Evolutionary conservation across 2,329 filamentous ascomycete genomes (phyloP), one percentile per base, ranked within the genome.

Genomic region (Paracamarosporium sp.): DNA sequence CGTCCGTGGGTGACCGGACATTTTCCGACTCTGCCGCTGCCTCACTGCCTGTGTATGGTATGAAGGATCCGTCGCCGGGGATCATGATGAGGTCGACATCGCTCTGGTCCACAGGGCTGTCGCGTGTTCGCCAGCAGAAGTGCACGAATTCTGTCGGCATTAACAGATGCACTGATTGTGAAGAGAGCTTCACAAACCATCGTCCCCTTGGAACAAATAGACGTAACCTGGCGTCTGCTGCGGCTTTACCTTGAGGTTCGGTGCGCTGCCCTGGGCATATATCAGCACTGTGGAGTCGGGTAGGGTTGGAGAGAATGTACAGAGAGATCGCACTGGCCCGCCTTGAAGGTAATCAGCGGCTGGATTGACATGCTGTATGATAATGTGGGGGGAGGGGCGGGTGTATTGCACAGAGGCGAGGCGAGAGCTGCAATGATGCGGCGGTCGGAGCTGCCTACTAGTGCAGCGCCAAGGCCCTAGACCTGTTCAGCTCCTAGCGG

Each of bases 261-360:
- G 68, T 58, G 65, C 65, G 45, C 61, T 66, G 55, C 66, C 61
- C 64, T 66, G 59, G 17, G 40, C 52, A 33, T 61, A 74, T 50
- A 75, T 70, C 53, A 51, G 50, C 31, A 17, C 17, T 24, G 5
- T 24, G 36, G 11, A 36, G 24, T 11, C 30, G 44, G 2, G 47
- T 43, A 57, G n/a, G 54, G 15, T 13, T 12, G 1, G 13, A 15
- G 35, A 9, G 3, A 36, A 83, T 90, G 74, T 81, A 96, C 93
- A 76, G 93, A 89, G 60, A 94, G 77, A 52, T 95, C 88, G 80
- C 94, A 98, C 77, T 86, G 87, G 78, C 94, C 94, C 64, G 94
- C 94, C 85, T 97, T 97, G 86, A 98, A 98, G 15, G 93, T 96
- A 76, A 98, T 93, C 73, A 97, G 86, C 30, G 94, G 93, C 66